Percentiles rank a stretch among this genome's conserved stretches.
Conservation (phyloP, 257 asterid species). For the Solanum sejunctum region DNA sequence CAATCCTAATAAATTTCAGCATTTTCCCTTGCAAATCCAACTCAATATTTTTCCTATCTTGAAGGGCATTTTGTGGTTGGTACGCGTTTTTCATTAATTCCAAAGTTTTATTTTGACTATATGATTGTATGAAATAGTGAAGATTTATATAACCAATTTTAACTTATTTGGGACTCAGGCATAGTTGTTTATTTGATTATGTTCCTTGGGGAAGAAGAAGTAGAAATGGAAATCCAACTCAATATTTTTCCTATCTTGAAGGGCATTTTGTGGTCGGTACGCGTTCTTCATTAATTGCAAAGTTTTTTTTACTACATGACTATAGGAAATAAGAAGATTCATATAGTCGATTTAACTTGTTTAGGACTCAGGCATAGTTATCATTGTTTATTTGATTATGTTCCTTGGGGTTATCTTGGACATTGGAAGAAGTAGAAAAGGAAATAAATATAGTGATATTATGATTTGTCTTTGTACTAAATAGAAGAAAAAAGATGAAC, state of each 20-base stretch:
- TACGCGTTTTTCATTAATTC: background rate
- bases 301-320: background rate
- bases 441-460: too few relatives aligned
- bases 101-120: background rate
- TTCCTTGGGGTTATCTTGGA: too few relatives aligned
- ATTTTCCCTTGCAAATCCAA: background rate
- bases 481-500: too few relatives aligned
- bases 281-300: background rate
- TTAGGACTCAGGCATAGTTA: background rate
- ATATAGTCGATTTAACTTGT: background rate
- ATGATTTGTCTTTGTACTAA: too few relatives aligned
- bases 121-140: background rate
- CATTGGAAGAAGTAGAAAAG: too few relatives aligned
- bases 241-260: background rate
- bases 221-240: background rate
- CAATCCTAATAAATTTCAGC: constrained; percentile 32
- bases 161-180: background rate
- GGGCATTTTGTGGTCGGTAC: background rate
- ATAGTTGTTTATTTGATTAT: background rate
- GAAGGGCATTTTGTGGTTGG: background rate
- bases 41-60: background rate
- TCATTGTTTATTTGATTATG: background rate
- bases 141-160: background rate
- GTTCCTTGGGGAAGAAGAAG: background rate
- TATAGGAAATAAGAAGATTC: background rate